Base-by-base conservation (phyloP, 352 stramenopile species). In the Thraustochytrium sp. region DNA sequence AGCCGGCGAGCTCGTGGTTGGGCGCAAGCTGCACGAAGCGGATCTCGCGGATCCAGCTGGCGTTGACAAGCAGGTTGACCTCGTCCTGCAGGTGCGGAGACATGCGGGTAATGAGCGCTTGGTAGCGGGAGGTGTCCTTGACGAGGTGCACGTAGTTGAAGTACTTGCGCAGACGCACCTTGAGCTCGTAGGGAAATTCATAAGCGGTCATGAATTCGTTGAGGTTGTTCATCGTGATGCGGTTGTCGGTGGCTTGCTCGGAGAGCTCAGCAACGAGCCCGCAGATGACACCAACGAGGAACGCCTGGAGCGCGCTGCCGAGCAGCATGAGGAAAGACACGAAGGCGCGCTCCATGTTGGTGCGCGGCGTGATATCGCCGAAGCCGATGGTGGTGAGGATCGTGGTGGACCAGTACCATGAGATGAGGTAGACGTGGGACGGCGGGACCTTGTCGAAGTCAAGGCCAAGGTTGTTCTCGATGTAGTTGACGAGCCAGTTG, bases 171-270 rank as follows among this genome's bases (percentile, higher is more conserved):
- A 84, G 26, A 3, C 61, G 40, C 11, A 80, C 37, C 16, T 54
- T 51, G 34, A 84, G 61, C 54, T 84, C 75, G 75, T 56, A 21
- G 4, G 75, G 75, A 11, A 84, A 76, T 34, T 84, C 51, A n/a
- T 84, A 73, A 1, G 44, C 73, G 40, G 18, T 54, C 75, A 84
- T 84, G 61, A 62, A 84, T 34, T 84, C 75, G 26, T 84, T 84
- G 34, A 84, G 49, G 34, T 37, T 42, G 61, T 84, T 75, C n/a
- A 84, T 56, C 2, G 40, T 78, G 40, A 63, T 75, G 42, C 55
- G 61, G 38, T 68, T 68, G 21, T 84, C 36, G 23, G 75, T 76
- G 59, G 4, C 23, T 4, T 31, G 63, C 61, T 84, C 75, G 18
- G 36, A n/a, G 9, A 84, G 55, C 42, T 84, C 61, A 4, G 59